A percentile compares a stretch with the other conserved stretches of the same genome.
Evolutionary conservation across 1,139 yeast species (phyloP).

Genomic region (Magnusiomyces paraingens): DNA sequence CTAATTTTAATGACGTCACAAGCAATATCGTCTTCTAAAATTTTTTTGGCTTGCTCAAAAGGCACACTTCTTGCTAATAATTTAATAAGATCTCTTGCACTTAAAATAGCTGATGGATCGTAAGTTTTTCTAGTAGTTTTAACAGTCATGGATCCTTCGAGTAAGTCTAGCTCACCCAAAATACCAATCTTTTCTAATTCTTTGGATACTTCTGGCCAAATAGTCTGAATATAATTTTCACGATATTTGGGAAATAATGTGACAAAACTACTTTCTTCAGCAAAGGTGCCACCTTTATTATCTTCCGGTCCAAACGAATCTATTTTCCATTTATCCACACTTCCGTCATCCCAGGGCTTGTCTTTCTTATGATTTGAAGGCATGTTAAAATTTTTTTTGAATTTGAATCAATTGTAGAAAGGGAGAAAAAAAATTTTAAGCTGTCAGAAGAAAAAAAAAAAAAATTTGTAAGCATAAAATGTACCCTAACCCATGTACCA

Average conservation of each 20-base stretch:
- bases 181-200: slow-evolving; percentile 64
- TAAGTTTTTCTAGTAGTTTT: slow-evolving; percentile 90
- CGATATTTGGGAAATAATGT: slow-evolving; percentile 95
- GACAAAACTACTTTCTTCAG: slow-evolving; percentile 93
- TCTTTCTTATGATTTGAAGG: slow-evolving; percentile 89
- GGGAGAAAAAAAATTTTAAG: slow-evolving; percentile 23
- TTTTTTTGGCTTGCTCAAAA: slow-evolving; percentile 90
- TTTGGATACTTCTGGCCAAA: slow-evolving; percentile 91
- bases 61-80: slow-evolving; percentile 95
- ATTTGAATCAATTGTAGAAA: slow-evolving; percentile 26
- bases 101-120: slow-evolving; percentile 90
- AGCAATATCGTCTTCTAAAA: slow-evolving; percentile 85
- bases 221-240: slow-evolving; percentile 78
- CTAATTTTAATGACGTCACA: slow-evolving; percentile 97
- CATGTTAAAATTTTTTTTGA: slow-evolving; percentile 35
- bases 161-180: slow-evolving; percentile 77
- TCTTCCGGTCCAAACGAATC: slow-evolving; percentile 90
- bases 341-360: slow-evolving; percentile 97
- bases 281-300: slow-evolving; percentile 74
- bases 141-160: slow-evolving; percentile 97
- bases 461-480: neutral
- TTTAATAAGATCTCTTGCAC: slow-evolving; percentile 92
- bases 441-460: neutral
- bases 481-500: neutral
- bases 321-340: slow-evolving; percentile 86